A percentile compares a stretch with the other conserved stretches of the same genome.
Conservation (phyloP, 306 rosid genomes). For the Phaseolus lunatus region DNA sequence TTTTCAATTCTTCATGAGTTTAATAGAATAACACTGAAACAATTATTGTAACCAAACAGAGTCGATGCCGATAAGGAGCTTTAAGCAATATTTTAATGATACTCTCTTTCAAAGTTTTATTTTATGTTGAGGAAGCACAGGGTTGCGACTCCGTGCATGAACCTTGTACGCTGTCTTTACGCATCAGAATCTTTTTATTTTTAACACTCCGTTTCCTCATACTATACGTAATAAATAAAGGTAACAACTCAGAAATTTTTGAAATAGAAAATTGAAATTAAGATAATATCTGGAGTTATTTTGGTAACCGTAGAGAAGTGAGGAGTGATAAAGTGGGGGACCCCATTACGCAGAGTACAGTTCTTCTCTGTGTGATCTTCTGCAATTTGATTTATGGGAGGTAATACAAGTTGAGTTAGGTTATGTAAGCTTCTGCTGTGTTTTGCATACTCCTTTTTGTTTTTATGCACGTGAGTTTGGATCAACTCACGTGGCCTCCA, state of each 20-base stretch:
- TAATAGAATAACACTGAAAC: neutral
- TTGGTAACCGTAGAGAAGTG: neutral
- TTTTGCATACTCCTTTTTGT: slow-evolving; percentile 28
- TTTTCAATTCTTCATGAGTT: neutral
- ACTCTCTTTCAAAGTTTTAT: neutral
- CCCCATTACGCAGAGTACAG: neutral
- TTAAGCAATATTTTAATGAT: slow-evolving; percentile 1
- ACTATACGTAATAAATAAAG: neutral
- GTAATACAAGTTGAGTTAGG: neutral
- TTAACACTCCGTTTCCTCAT: neutral
- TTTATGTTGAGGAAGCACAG: slow-evolving; percentile 28
- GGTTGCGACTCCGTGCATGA: slow-evolving; percentile 53
- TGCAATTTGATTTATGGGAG: neutral
- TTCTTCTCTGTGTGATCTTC: neutral
- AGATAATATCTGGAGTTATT: too few relatives aligned
- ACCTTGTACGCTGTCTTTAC: slow-evolving; percentile 45
- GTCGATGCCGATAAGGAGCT: neutral
- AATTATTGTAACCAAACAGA: neutral
- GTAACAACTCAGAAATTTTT: too few relatives aligned
- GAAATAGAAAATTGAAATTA: too few relatives aligned
- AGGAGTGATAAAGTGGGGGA: neutral
- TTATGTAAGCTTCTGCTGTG: neutral
- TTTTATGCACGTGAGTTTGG: slow-evolving; percentile 60
- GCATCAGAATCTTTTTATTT: slow-evolving; percentile 54
- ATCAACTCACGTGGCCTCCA: slow-evolving; percentile 67